Conservation (phyloP, 768 basidiomycete species). For the Tricholomella constricta region DNA sequence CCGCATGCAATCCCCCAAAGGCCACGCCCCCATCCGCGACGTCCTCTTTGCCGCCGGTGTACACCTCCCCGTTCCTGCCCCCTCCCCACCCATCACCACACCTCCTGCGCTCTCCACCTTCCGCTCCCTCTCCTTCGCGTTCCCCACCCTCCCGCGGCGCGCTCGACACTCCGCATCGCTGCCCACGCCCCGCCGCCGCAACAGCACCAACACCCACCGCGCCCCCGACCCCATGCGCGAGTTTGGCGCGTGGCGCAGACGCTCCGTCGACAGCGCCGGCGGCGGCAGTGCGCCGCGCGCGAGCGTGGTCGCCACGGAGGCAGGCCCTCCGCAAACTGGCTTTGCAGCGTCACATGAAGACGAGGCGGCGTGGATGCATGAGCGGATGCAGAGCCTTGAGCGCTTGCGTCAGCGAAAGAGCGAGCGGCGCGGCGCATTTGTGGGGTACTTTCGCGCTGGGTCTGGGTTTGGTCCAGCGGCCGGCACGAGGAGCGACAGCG, state of each 20-base stretch:
- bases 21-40: slow-evolving; percentile 71
- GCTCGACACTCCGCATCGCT: not conserved
- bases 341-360: slow-evolving; percentile 20
- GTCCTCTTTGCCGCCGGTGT: slow-evolving; percentile 63
- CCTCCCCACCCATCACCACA: not conserved
- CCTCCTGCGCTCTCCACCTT: not conserved
- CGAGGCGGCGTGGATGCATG: slow-evolving; percentile 34
- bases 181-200: not conserved
- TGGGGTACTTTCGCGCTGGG: not conserved
- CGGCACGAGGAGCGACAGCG: not conserved
- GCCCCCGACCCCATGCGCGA: not conserved
- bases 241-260: slow-evolving; percentile 1
- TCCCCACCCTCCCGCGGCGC: not conserved
- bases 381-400: slow-evolving; percentile 20
- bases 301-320: not conserved
- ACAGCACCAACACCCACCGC: not conserved
- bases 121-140: not conserved
- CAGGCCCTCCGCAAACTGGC: not conserved
- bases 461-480: not conserved
- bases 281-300: no score
- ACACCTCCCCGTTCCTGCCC: slow-evolving; percentile 9
- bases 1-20: slow-evolving; percentile 77
- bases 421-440: slow-evolving; percentile 12
- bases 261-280: not conserved
- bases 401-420: slow-evolving; percentile 1